Base-by-base conservation (phyloP, 1,284 basidiomycete genomes). In the Apiotrichum akiyoshidainum region DNA sequence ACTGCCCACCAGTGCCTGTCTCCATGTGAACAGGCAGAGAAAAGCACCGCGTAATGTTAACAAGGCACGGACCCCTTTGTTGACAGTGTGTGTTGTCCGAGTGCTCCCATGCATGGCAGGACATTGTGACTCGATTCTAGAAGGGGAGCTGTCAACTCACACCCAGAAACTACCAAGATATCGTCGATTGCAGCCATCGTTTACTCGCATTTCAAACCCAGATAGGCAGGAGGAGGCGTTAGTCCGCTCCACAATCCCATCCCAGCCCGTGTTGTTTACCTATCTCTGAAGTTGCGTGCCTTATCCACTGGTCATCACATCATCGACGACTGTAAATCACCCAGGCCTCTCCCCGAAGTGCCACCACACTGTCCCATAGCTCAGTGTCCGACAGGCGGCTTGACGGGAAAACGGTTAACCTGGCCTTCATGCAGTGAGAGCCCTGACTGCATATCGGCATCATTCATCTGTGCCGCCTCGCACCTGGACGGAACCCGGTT, bases 1-100 rank as follows among this genome's bases (percentile, higher is more conserved):
- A 44, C 16, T 9, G 45, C 13, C 46, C 31, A 45, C 31, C 19
- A 35, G 51, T 52, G 51, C 51, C 51, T 52, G 51, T 52, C 37
- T 37, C 22, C 45, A 46, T 22, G 45, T 46, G 37, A 37, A 37
- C 37, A 37, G 14, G 37, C 37, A 2, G 37, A 16, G 14, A 13
- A 16, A 16, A 11, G 37, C 37, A 16, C 37, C 37, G 37, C 37
- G 14, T 16, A 37, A 11, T 37, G 37, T 37, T 6, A 16, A 37
- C 37, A 37, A 37, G 37, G 37, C 37, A 37, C 37, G 37, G 12
- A 6, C 37, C 14, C 37, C 37, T 37, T 37, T 31, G 26, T 17
- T 14, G 39, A 40, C 39, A n/a, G n/a, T 40, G 39, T 40, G 17
- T 17, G 12, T 5, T 44, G 42, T 2, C 16, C 19, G 12, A 46